phyloP scores from a whole-genome alignment of 768 basidiomycete species.

The Wakefieldia striispora region DNA sequence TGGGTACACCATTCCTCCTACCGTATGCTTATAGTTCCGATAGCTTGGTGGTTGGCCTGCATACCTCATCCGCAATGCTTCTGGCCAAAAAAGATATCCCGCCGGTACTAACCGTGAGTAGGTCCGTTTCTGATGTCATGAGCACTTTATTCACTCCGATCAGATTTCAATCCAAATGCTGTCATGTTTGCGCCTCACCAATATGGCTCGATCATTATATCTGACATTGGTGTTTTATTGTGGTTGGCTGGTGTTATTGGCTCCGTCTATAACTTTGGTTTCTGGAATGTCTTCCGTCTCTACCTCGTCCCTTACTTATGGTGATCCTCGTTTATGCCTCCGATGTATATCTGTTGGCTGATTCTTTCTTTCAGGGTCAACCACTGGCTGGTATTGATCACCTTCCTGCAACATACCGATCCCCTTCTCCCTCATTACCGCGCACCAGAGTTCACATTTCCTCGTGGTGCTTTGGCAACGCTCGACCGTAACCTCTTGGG shows the following conservation, averaged over 20 bases:
- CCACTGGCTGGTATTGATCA: conserved; percentile 96
- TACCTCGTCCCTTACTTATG: conserved; percentile 91
- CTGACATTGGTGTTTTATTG: conserved; percentile 77
- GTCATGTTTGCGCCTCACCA: conserved; percentile 87
- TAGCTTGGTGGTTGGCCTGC: conserved; percentile 84
- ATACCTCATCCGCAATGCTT: conserved; percentile 80
- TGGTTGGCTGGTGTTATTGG: conserved; percentile 62
- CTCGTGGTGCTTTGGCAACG: conserved; percentile 89
- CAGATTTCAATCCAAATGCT: conserved; percentile 76
- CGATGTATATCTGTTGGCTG: not conserved
- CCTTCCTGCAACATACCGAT: conserved; percentile 98
- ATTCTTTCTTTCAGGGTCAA: conserved; percentile 56
- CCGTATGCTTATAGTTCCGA: not conserved
- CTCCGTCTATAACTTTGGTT: conserved; percentile 60
- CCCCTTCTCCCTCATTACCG: conserved; percentile 94
- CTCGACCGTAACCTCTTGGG: conserved; percentile 82
- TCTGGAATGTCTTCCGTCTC: conserved; percentile 68
- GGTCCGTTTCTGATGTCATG: not conserved
- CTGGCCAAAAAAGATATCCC: conserved; percentile 84
- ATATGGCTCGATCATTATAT: conserved; percentile 68
- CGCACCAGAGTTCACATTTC: conserved; percentile 84
- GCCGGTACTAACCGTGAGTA: conserved; percentile 72
- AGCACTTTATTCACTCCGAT: not conserved
- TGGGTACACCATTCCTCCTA: not conserved
- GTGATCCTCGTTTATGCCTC: conserved; percentile 28